Evolutionary conservation across 257 asterid genomes (phyloP).

Genomic region (Plectranthus barbatus): DNA sequence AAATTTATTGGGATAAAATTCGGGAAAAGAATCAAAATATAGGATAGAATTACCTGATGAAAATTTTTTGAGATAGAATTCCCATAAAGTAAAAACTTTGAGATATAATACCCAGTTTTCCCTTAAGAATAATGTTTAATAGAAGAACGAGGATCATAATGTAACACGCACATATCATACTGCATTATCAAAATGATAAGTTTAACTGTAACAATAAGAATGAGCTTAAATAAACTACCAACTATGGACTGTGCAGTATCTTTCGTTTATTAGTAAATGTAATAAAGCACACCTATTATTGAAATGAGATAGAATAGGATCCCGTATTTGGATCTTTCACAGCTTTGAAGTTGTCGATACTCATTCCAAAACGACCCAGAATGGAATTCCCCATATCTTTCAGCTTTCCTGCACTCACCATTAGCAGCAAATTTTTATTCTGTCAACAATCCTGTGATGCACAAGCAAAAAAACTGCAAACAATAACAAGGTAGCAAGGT

Average conservation of each 20-base stretch:
- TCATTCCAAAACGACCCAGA: slow-evolving; percentile 93
- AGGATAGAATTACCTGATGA: too few species aligned
- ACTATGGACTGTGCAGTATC: not conserved
- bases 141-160: not conserved
- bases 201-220: not conserved
- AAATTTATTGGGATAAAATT: too few species aligned
- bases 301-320: slow-evolving; percentile 70
- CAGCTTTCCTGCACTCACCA: slow-evolving; percentile 59
- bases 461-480: not conserved
- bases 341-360: slow-evolving; percentile 84
- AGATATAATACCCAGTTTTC: too few species aligned
- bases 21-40: too few species aligned
- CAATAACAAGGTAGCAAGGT: not conserved
- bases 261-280: slow-evolving; percentile 1
- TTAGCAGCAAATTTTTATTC: not conserved
- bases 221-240: not conserved
- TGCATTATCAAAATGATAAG: slow-evolving; percentile 9
- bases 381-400: slow-evolving; percentile 88
- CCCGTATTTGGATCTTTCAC: slow-evolving; percentile 91
- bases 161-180: not conserved
- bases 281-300: slow-evolving; percentile 33
- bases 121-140: too few species aligned
- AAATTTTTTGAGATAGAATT: too few species aligned
- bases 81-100: too few species aligned
- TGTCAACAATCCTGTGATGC: not conserved